Evolutionary conservation across 768 basidiomycete species (phyloP).

Genomic region (Boletus subcaerulescens): DNA sequence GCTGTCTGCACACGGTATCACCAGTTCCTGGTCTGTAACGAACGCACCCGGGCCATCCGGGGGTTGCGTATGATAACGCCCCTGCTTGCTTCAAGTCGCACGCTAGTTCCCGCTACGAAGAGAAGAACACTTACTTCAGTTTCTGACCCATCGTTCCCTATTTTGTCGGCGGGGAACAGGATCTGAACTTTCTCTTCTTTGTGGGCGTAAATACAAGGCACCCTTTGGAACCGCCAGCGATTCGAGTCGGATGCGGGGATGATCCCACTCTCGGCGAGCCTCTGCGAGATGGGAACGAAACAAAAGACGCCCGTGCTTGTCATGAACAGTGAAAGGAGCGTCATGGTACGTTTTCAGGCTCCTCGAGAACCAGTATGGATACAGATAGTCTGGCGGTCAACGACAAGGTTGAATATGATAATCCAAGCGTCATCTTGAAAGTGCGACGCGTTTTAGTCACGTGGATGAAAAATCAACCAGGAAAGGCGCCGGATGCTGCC

Average conservation of each 20-base stretch:
- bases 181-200: background rate
- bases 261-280: constrained; percentile 25
- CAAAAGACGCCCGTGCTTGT: constrained; percentile 25
- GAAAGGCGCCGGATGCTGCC: too few species aligned
- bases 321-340: constrained; percentile 23
- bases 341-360: constrained; percentile 8
- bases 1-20: background rate
- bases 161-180: background rate
- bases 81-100: constrained; percentile 1
- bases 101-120: background rate
- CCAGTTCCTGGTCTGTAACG: background rate
- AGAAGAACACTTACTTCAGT: constrained; percentile 3
- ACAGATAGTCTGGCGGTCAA: background rate
- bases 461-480: constrained; percentile 10
- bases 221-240: constrained; percentile 3
- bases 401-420: too few species aligned
- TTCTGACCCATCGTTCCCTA: background rate
- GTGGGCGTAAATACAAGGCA: background rate
- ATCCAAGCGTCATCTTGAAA: too few species aligned
- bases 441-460: constrained; percentile 17
- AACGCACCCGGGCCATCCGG: background rate
- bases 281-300: constrained; percentile 25
- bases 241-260: background rate
- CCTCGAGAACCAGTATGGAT: background rate
- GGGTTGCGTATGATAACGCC: background rate